Conservation (phyloP, 805 yeast genomes). For the Debaryomyces tyrocola region DNA sequence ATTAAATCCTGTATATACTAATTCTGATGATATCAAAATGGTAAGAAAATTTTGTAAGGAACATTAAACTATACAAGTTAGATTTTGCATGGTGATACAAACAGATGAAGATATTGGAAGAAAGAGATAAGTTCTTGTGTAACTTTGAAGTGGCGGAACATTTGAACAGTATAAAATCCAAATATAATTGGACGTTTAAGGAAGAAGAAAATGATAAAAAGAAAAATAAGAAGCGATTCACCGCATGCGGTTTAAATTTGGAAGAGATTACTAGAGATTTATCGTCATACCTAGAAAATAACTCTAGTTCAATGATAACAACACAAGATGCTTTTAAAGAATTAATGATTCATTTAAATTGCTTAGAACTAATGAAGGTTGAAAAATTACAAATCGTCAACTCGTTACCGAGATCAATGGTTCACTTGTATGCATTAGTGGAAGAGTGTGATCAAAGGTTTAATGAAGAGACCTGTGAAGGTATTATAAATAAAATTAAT, state of each 20-base stretch:
- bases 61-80: neutral
- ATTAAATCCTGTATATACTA: neutral
- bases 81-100: neutral
- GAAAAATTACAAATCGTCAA: slow-evolving; percentile 85
- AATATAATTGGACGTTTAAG: slow-evolving; percentile 47
- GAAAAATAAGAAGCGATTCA: slow-evolving; percentile 27
- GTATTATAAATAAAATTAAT: slow-evolving; percentile 56
- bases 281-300: slow-evolving; percentile 37
- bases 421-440: slow-evolving; percentile 72
- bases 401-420: slow-evolving; percentile 75
- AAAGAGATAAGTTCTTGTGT: slow-evolving; percentile 59
- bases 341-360: slow-evolving; percentile 47
- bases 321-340: slow-evolving; percentile 22
- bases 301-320: slow-evolving; percentile 22
- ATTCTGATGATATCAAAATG: neutral
- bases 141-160: slow-evolving; percentile 66
- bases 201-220: slow-evolving; percentile 29
- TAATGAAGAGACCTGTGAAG: slow-evolving; percentile 61
- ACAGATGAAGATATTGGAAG: slow-evolving; percentile 42
- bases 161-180: slow-evolving; percentile 46
- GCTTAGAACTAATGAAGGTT: slow-evolving; percentile 67
- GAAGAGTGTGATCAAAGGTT: slow-evolving; percentile 93
- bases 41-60: neutral
- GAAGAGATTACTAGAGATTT: slow-evolving; percentile 53
- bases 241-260: slow-evolving; percentile 45